These are phyloP conservation scores for Aspergillus viridinutans DNA, from an alignment of 2,329 filamentous ascomycete genomes.

Conservation along the genomic window DNA sequence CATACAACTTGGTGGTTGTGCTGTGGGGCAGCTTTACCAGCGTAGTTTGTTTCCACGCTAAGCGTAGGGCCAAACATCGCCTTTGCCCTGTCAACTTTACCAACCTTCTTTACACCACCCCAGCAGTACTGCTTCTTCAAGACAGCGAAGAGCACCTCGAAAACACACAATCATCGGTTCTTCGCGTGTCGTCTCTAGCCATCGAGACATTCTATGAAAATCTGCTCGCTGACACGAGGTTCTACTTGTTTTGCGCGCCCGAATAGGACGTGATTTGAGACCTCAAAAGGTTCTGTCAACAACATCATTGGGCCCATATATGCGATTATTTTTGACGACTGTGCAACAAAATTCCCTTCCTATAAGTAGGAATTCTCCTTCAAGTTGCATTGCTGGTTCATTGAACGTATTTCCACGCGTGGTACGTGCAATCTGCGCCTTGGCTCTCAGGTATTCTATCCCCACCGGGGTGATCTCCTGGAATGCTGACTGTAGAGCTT, in stretches of 20 bases:
- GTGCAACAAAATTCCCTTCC: constrained; percentile 13
- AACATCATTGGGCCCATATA: constrained; percentile 30
- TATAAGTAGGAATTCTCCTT: constrained; percentile 13
- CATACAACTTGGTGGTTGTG: constrained; percentile 18
- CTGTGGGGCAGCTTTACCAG: constrained; percentile 36
- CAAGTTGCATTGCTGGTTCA: constrained; percentile 18
- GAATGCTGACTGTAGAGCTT: constrained; percentile 34
- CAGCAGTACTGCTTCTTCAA: constrained; percentile 15
- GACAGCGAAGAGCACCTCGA: constrained; percentile 6
- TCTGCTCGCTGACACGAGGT: not conserved
- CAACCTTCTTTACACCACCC: constrained; percentile 23
- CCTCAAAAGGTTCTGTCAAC: constrained; percentile 23
- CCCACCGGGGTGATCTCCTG: constrained; percentile 27
- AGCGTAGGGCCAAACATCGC: constrained; percentile 40
- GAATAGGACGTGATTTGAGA: constrained; percentile 17
- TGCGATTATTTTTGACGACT: constrained; percentile 15
- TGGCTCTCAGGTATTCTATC: constrained; percentile 30
- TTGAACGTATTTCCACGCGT: constrained; percentile 32
- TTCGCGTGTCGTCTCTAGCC: constrained; percentile 15
- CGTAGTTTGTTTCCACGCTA: constrained; percentile 37
- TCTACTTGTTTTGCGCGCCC: constrained; percentile 9
- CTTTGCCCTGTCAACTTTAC: constrained; percentile 35
- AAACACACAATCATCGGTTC: constrained; percentile 12
- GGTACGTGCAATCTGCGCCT: constrained; percentile 30
- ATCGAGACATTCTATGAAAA: not conserved